Conservation (phyloP, 768 basidiomycete genomes). For the Gymnopilus dilepis region DNA sequence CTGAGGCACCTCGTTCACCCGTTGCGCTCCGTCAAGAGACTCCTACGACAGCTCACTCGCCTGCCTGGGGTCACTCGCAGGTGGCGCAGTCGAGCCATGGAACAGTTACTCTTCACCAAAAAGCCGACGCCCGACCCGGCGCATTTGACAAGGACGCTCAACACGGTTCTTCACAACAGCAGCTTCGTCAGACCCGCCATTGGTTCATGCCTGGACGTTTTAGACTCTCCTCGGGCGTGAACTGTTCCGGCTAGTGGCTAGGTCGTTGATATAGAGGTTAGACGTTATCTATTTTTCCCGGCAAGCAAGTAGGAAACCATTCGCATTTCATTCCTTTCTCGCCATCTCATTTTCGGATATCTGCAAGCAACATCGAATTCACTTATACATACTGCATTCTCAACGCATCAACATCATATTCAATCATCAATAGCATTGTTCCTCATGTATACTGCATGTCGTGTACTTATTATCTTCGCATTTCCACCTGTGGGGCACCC, state of each 20-base stretch:
- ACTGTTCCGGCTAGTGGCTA: slow-evolving; percentile 13
- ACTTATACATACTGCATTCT: slow-evolving; percentile 13
- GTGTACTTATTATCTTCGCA: slow-evolving; percentile 27
- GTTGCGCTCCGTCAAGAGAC: slow-evolving; percentile 42
- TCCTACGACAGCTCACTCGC: slow-evolving; percentile 40
- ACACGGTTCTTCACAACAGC: slow-evolving; percentile 22
- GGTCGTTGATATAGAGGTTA: slow-evolving; percentile 9
- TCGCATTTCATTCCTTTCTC: slow-evolving; percentile 10
- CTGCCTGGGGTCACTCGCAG: slow-evolving; percentile 38
- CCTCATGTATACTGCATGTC: neutral
- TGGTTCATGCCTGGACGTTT: slow-evolving; percentile 63
- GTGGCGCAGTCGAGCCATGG: slow-evolving; percentile 24
- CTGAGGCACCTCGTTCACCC: slow-evolving; percentile 39
- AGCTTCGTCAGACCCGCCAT: slow-evolving; percentile 47
- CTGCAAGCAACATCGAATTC: slow-evolving; percentile 3
- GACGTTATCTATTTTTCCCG: slow-evolving; percentile 8
- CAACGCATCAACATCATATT: slow-evolving; percentile 7
- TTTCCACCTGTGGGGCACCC: slow-evolving; percentile 17
- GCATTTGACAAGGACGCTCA: slow-evolving; percentile 14
- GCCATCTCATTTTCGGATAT: slow-evolving; percentile 1
- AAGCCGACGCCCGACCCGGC: slow-evolving; percentile 12
- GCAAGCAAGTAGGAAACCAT: neutral
- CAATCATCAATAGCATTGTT: slow-evolving; percentile 12
- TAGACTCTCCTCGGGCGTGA: slow-evolving; percentile 46
- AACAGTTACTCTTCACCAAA: slow-evolving; percentile 22